phyloP scores from a whole-genome alignment of 1,284 basidiomycete genomes.

The Puccinia coronata region DNA sequence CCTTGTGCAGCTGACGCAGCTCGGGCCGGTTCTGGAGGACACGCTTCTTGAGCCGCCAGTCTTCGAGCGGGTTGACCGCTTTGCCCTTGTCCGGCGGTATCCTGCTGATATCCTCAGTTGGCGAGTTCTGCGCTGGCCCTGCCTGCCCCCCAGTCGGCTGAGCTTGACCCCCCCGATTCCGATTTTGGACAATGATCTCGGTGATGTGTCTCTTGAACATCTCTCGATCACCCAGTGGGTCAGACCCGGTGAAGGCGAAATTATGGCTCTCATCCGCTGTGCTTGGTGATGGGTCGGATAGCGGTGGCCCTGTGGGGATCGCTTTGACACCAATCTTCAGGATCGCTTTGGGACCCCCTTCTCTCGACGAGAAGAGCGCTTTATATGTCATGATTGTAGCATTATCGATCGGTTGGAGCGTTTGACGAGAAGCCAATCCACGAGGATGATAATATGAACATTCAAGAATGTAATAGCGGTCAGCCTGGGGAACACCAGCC shows the following conservation, averaged over 20 bases:
- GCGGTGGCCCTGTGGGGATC: not conserved
- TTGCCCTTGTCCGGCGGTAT: slow-evolving; percentile 46
- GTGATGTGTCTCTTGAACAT: slow-evolving; percentile 75
- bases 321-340: slow-evolving; percentile 65
- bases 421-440: not conserved
- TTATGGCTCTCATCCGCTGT: slow-evolving; percentile 60
- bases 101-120: slow-evolving; percentile 52
- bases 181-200: slow-evolving; percentile 70
- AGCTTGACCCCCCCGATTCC: slow-evolving; percentile 51
- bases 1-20: slow-evolving; percentile 74
- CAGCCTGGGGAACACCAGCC: not conserved
- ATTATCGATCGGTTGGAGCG: not conserved
- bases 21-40: slow-evolving; percentile 76
- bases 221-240: slow-evolving; percentile 69
- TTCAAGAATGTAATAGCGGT: not conserved
- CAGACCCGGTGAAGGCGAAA: slow-evolving; percentile 59
- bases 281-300: not conserved
- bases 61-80: slow-evolving; percentile 55
- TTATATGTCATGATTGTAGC: slow-evolving; percentile 11
- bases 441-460: too few relatives aligned
- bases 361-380: slow-evolving; percentile 80
- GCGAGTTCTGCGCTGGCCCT: slow-evolving; percentile 51
- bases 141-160: slow-evolving; percentile 59
- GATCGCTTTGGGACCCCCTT: slow-evolving; percentile 71
- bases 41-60: slow-evolving; percentile 67